These are phyloP conservation scores for Triangularia verruculosa DNA, from an alignment of 2,329 filamentous ascomycete species.

Conservation along the genomic window DNA sequence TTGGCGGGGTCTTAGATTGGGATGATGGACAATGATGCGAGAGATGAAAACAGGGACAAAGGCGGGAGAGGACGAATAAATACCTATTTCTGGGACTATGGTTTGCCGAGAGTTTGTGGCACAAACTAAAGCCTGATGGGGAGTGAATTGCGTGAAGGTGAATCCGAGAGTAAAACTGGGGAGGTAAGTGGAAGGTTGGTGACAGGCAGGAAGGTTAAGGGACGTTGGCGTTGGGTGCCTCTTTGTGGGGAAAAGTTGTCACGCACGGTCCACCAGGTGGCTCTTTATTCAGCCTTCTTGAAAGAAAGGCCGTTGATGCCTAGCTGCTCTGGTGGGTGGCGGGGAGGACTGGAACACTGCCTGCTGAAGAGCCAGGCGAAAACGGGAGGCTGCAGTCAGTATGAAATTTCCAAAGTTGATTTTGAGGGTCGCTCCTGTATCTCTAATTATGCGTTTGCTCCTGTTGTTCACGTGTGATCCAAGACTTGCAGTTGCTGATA, in stretches of 20 bases:
- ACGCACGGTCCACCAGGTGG: background rate
- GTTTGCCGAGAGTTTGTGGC: background rate
- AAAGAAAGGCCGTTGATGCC: background rate
- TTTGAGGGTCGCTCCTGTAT: too few species aligned
- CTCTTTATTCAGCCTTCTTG: background rate
- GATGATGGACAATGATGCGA: background rate
- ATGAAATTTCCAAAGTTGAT: too few species aligned
- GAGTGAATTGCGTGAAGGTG: background rate
- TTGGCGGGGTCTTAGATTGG: background rate
- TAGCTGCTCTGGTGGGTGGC: too few species aligned
- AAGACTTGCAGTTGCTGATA: background rate
- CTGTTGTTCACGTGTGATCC: background rate
- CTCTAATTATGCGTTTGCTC: too few species aligned
- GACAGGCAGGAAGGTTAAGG: background rate
- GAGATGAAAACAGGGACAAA: background rate
- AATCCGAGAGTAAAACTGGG: background rate
- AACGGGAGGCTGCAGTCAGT: background rate
- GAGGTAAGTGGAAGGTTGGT: background rate
- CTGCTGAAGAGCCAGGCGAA: background rate
- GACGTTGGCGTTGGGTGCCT: background rate
- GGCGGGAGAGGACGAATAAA: background rate
- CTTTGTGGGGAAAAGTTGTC: background rate
- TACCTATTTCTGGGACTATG: background rate
- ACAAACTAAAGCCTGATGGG: background rate
- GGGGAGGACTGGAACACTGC: background rate